Conservation (phyloP, 2,329 filamentous ascomycete genomes). For the Fusarium continuum region DNA sequence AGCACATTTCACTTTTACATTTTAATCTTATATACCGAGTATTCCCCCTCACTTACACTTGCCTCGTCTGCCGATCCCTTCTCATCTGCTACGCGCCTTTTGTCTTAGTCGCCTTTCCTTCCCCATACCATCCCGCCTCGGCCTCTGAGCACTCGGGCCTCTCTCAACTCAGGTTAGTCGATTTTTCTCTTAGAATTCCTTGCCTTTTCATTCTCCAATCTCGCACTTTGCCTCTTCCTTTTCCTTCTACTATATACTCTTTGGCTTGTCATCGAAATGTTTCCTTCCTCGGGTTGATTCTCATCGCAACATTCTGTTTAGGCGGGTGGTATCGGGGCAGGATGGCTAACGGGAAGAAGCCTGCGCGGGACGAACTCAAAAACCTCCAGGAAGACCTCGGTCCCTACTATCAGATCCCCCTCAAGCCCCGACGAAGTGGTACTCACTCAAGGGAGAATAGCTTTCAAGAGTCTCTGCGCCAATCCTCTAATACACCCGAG, state of each 20-base stretch:
- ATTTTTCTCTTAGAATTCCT: slow-evolving; percentile 18
- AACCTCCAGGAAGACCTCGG: slow-evolving; percentile 49
- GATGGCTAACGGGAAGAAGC: slow-evolving; percentile 50
- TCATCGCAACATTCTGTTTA: slow-evolving; percentile 45
- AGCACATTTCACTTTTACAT: slow-evolving; percentile 9
- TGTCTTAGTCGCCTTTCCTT: slow-evolving; percentile 36
- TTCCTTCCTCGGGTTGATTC: slow-evolving; percentile 43
- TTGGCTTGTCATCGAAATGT: slow-evolving; percentile 23
- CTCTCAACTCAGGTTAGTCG: slow-evolving; percentile 34
- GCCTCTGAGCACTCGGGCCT: slow-evolving; percentile 31
- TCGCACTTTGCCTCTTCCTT: neutral
- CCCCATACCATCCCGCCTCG: slow-evolving; percentile 40
- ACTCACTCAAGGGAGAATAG: slow-evolving; percentile 39
- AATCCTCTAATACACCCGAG: slow-evolving; percentile 40
- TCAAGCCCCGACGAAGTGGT: slow-evolving; percentile 38
- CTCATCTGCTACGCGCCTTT: slow-evolving; percentile 30
- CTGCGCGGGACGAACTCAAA: slow-evolving; percentile 47
- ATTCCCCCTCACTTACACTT: neutral
- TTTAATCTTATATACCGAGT: neutral
- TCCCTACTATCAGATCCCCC: slow-evolving; percentile 45
- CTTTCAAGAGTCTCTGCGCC: slow-evolving; percentile 36
- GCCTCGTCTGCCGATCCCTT: slow-evolving; percentile 23
- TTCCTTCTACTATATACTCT: neutral
- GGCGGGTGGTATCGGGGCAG: slow-evolving; percentile 44
- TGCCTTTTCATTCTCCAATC: neutral